phyloP scores from a whole-genome alignment of 208 protist genomes.

The Crithidia acanthocephali region DNA sequence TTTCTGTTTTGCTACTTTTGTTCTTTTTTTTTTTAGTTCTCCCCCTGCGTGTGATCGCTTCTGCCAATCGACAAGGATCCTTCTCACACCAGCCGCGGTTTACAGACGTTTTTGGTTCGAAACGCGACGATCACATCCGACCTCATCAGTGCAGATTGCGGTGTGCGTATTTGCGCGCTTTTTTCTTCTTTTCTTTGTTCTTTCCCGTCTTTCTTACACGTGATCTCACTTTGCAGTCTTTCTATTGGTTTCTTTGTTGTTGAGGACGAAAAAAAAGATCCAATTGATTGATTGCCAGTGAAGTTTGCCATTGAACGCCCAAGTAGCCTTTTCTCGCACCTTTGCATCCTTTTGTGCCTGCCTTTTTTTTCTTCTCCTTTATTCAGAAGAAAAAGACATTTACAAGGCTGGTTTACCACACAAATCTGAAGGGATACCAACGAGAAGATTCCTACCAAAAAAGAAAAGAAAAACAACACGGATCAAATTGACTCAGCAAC shows the following conservation, averaged over 20 bases:
- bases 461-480: background rate
- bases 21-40: background rate
- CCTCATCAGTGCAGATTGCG: background rate
- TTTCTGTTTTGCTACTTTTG: constrained; percentile 16
- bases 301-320: too few relatives aligned
- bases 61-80: background rate
- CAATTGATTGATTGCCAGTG: too few relatives aligned
- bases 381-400: too few relatives aligned
- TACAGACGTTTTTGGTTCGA: background rate
- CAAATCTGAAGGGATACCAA: too few relatives aligned
- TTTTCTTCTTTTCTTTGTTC: background rate
- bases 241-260: background rate
- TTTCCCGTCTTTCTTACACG: background rate
- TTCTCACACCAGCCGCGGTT: background rate
- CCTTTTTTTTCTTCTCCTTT: too few relatives aligned
- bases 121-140: background rate
- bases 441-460: background rate
- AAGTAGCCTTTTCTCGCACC: too few relatives aligned
- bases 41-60: background rate
- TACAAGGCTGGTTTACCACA: too few relatives aligned
- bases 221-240: background rate
- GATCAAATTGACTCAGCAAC: background rate
- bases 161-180: background rate
- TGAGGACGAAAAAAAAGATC: too few relatives aligned
- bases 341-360: too few relatives aligned